A percentile compares a stretch with the other conserved stretches of the same genome.
phyloP scores from a whole-genome alignment of 1,284 basidiomycete species.

The Trametes pubescens region DNA sequence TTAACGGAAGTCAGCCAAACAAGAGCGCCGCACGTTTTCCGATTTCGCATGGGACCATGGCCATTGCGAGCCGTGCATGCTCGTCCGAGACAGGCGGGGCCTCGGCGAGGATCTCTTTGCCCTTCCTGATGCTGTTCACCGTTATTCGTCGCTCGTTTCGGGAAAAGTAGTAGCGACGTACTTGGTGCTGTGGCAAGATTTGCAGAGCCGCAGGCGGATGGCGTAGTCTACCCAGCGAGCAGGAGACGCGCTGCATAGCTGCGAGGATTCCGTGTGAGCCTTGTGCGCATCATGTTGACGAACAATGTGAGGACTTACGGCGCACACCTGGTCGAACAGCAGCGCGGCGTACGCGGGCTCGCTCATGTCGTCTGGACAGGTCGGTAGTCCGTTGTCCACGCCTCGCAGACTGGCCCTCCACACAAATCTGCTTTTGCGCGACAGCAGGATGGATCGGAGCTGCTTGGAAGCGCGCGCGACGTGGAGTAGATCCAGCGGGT shows the following conservation, averaged over 20 bases:
- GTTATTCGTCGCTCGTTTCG: neutral
- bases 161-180: neutral
- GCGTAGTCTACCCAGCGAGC: constrained; percentile 6
- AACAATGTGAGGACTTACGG: constrained; percentile 4
- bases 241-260: neutral
- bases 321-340: constrained; percentile 18
- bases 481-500: constrained; percentile 20
- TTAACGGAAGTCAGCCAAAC: neutral
- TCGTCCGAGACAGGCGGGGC: neutral
- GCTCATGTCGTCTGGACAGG: constrained; percentile 21
- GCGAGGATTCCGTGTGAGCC: neutral
- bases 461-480: constrained; percentile 11
- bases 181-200: neutral
- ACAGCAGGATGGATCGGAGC: constrained; percentile 26
- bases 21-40: neutral
- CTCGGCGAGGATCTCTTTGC: neutral
- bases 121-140: neutral
- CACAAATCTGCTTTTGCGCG: constrained; percentile 20
- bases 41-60: neutral
- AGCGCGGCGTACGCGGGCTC: constrained; percentile 25
- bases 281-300: neutral
- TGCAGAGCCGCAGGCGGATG: constrained; percentile 1
- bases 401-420: constrained; percentile 26
- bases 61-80: neutral
- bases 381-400: constrained; percentile 6